These are phyloP conservation scores for Sporothrix sp. DNA, from an alignment of 2,329 filamentous ascomycete species.

Conservation along the genomic window DNA sequence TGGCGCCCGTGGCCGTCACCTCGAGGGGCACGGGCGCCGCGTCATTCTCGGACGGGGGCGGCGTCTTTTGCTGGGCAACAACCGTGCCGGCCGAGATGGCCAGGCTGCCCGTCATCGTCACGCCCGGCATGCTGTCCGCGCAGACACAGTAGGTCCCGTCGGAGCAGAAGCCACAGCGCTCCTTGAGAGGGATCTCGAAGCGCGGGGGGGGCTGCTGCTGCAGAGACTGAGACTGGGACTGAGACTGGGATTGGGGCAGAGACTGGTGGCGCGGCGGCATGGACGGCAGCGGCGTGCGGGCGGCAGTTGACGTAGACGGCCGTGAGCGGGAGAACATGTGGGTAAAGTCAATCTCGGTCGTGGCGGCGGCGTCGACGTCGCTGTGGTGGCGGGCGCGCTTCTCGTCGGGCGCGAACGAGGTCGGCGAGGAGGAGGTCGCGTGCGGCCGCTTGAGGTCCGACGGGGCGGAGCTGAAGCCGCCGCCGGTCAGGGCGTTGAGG, in stretches of 20 bases:
- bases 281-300: slow-evolving; percentile 15
- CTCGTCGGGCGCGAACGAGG: slow-evolving; percentile 33
- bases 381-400: slow-evolving; percentile 44
- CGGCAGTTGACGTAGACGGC: slow-evolving; percentile 23
- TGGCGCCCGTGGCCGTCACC: slow-evolving; percentile 48
- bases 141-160: slow-evolving; percentile 77
- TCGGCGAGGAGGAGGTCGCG: slow-evolving; percentile 29
- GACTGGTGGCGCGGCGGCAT: slow-evolving; percentile 19
- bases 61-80: slow-evolving; percentile 43
- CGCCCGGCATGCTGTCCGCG: slow-evolving; percentile 43
- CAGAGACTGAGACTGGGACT: too few species aligned
- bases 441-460: slow-evolving; percentile 40
- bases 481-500: slow-evolving; percentile 25
- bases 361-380: slow-evolving; percentile 28
- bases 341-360: slow-evolving; percentile 67
- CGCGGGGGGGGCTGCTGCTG: slow-evolving; percentile 14
- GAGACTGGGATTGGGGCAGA: too few species aligned
- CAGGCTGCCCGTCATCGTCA: slow-evolving; percentile 30
- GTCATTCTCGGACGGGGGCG: slow-evolving; percentile 52
- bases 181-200: slow-evolving; percentile 40
- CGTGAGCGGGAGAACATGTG: slow-evolving; percentile 44
- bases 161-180: slow-evolving; percentile 73
- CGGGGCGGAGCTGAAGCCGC: slow-evolving; percentile 20
- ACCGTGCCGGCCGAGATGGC: slow-evolving; percentile 18
- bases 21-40: slow-evolving; percentile 47